These are phyloP conservation scores for Pseudonectria foliicola DNA, from an alignment of 2,329 filamentous ascomycete genomes.

Conservation along the genomic window DNA sequence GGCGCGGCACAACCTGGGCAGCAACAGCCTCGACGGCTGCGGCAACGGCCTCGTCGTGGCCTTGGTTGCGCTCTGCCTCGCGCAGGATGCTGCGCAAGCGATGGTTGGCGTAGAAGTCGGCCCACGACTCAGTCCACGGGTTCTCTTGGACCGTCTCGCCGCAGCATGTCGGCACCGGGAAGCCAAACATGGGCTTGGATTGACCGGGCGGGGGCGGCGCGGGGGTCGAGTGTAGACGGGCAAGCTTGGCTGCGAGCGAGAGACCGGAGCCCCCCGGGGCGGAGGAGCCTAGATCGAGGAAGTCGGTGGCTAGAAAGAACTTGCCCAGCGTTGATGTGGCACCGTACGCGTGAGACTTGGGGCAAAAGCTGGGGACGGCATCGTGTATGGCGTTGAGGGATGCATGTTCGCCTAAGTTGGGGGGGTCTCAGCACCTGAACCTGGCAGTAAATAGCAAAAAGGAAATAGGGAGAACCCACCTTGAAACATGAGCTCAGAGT, in stretches of 20 bases:
- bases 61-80: slow-evolving; percentile 53
- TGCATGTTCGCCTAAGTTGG: slow-evolving; percentile 70
- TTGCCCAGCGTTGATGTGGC: slow-evolving; percentile 40
- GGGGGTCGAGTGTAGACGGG: slow-evolving; percentile 67
- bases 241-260: slow-evolving; percentile 69
- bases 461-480: slow-evolving; percentile 33
- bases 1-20: slow-evolving; percentile 59
- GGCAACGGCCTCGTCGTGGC: slow-evolving; percentile 54
- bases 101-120: slow-evolving; percentile 76
- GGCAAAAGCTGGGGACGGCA: slow-evolving; percentile 67
- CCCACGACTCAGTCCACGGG: slow-evolving; percentile 64
- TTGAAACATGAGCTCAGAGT: slow-evolving; percentile 62
- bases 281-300: slow-evolving; percentile 56
- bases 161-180: slow-evolving; percentile 79
- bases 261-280: slow-evolving; percentile 38
- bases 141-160: slow-evolving; percentile 81
- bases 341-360: slow-evolving; percentile 68
- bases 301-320: slow-evolving; percentile 67
- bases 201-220: slow-evolving; percentile 58
- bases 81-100: slow-evolving; percentile 60
- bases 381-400: slow-evolving; percentile 76
- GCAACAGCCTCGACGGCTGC: slow-evolving; percentile 59
- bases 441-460: slow-evolving; percentile 2
- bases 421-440: neutral
- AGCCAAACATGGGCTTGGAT: slow-evolving; percentile 65